Conservation (phyloP, 2,329 filamentous ascomycete species). For the Oidium heveae region DNA sequence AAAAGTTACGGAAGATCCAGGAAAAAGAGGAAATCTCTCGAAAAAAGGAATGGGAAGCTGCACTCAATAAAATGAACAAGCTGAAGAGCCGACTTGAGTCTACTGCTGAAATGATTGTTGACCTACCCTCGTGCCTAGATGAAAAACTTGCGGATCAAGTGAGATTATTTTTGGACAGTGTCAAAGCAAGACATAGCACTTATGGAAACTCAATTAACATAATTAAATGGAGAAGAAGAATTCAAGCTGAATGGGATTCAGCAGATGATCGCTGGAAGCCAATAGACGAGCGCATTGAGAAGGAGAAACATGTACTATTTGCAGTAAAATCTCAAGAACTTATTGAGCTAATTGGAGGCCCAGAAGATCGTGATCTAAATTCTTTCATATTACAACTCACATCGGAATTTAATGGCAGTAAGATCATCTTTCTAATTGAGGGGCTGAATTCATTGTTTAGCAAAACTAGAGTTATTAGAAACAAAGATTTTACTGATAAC, state of each 20-base stretch:
- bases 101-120: slow-evolving; percentile 52
- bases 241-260: slow-evolving; percentile 22
- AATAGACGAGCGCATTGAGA: slow-evolving; percentile 16
- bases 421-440: slow-evolving; percentile 46
- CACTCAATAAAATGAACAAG: slow-evolving; percentile 50
- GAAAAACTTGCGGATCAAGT: slow-evolving; percentile 20
- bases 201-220: slow-evolving; percentile 23
- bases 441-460: slow-evolving; percentile 39
- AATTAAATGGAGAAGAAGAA: slow-evolving; percentile 28
- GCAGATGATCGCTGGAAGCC: slow-evolving; percentile 24
- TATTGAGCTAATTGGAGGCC: slow-evolving; percentile 28
- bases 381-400: slow-evolving; percentile 31
- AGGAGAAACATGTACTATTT: slow-evolving; percentile 26
- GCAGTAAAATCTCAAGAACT: slow-evolving; percentile 39
- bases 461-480: slow-evolving; percentile 40
- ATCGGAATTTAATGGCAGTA: slow-evolving; percentile 24
- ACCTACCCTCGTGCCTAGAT: slow-evolving; percentile 33
- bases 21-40: slow-evolving; percentile 34
- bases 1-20: slow-evolving; percentile 29
- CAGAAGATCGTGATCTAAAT: slow-evolving; percentile 26
- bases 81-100: slow-evolving; percentile 49
- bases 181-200: slow-evolving; percentile 22
- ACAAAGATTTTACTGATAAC: slow-evolving; percentile 39
- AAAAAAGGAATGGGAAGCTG: slow-evolving; percentile 38
- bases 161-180: slow-evolving; percentile 23